Base-by-base conservation (phyloP, 768 basidiomycete species). In the Russula compacta region DNA sequence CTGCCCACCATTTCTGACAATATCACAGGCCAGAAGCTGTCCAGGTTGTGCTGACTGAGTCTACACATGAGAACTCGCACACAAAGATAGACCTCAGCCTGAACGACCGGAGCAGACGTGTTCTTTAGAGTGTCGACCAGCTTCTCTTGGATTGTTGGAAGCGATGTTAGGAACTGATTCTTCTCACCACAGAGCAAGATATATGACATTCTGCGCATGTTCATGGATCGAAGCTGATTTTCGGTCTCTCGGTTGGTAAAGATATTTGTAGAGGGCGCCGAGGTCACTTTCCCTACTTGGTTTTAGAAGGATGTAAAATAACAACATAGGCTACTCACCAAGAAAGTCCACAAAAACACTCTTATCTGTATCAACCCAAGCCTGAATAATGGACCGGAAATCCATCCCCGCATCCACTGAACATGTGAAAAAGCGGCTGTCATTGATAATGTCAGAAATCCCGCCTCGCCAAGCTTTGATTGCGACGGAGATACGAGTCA, bases 211-310 rank as follows among this genome's bases (percentile, higher is more conserved):
- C 95, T 80, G 44, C 97, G 83, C 19, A 99, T 77, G 68, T 90
- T 94, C 55, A 94, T 75, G 3, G 93, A 92, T 29, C 92, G 83
- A 32, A 87, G 75, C 0, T 92, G 75, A 82, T 89, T 95, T 74
- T 99, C 97, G 58, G 93, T 90, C 70, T 98, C 97, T 49, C 89
- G 79, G 69, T 93, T 98, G 35, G 92, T 87, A 73, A 99, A 99
- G 57, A 99, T 97, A 68, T 97, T 98, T 19, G 92, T 86, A 0
- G 95, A 95, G 1, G 97, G 87, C 0, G 86, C 83, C 2, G 89
- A 84, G 1, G 89, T 85, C 55, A 95, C 83, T 75, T 82, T 83
- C 70, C 85, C 95, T 80, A 67, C 38, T 49, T 32, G 15, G 49
- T 74, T 66, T 29, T 69, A 17, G 75, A 60, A 12, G 70, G 67